Conservation (phyloP, 1,284 basidiomycete species). For the Pisolithus thermaeus region DNA sequence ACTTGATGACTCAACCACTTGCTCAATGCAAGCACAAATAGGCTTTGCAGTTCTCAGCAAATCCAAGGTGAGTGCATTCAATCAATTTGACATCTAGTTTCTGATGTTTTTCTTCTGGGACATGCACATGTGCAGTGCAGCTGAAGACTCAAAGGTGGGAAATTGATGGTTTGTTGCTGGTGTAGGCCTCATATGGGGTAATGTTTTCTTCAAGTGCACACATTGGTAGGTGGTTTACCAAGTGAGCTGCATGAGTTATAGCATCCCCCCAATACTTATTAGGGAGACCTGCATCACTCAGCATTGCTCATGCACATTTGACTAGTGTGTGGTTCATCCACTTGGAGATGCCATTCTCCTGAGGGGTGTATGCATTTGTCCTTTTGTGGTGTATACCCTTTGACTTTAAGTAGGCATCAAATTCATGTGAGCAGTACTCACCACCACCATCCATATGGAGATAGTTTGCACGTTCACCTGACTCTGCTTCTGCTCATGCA, state of each 20-base stretch:
- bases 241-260: constrained; percentile 13
- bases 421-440: constrained; percentile 9
- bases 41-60: constrained; percentile 1
- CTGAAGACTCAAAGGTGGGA: not conserved
- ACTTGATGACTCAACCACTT: not conserved
- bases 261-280: constrained; percentile 23
- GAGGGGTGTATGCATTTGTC: constrained; percentile 3
- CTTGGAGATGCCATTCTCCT: constrained; percentile 1
- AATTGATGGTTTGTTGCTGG: constrained; percentile 1
- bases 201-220: not conserved
- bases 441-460: constrained; percentile 4
- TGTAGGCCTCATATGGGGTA: constrained; percentile 1
- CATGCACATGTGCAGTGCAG: not conserved
- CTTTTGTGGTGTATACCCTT: constrained; percentile 4
- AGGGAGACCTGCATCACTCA: constrained; percentile 17
- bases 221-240: constrained; percentile 22
- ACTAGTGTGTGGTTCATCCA: constrained; percentile 10
- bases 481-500: not conserved
- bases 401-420: constrained; percentile 10
- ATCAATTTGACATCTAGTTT: constrained; percentile 4
- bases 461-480: not conserved
- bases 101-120: not conserved
- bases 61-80: not conserved
- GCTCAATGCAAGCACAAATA: not conserved
- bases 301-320: constrained; percentile 18